Conservation (phyloP, 2,329 filamentous ascomycete species). For the Botrytis hyacinthi region DNA sequence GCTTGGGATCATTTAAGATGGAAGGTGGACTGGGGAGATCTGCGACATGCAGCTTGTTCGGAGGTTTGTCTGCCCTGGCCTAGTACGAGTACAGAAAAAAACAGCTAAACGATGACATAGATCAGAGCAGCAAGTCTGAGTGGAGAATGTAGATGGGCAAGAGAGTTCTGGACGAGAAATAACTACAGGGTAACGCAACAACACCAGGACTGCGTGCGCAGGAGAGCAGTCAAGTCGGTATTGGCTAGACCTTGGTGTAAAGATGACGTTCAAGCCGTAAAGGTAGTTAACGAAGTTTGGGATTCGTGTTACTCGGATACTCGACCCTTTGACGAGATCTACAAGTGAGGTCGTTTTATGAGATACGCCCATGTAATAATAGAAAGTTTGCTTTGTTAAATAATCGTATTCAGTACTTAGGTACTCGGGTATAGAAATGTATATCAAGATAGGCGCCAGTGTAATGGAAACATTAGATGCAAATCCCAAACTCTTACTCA, state of each 20-base stretch:
- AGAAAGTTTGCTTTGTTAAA: slow-evolving; percentile 7
- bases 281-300: slow-evolving; percentile 97
- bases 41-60: slow-evolving; percentile 89
- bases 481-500: slow-evolving; percentile 36
- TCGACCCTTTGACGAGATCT: slow-evolving; percentile 94
- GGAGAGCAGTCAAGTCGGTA: slow-evolving; percentile 77
- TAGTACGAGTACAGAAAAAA: background rate
- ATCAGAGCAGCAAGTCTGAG: slow-evolving; percentile 91
- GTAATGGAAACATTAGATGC: slow-evolving; percentile 32
- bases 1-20: slow-evolving; percentile 91
- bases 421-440: slow-evolving; percentile 16
- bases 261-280: slow-evolving; percentile 80
- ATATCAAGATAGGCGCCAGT: slow-evolving; percentile 37
- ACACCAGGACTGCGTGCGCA: slow-evolving; percentile 87
- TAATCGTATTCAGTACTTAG: slow-evolving; percentile 16
- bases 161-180: slow-evolving; percentile 79
- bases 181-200: slow-evolving; percentile 91
- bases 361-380: slow-evolving; percentile 14
- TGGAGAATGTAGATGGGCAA: slow-evolving; percentile 87
- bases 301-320: slow-evolving; percentile 95
- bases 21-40: slow-evolving; percentile 78
- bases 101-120: slow-evolving; percentile 45
- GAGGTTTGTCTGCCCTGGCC: slow-evolving; percentile 60
- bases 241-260: slow-evolving; percentile 75
- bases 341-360: slow-evolving; percentile 54